phyloP scores from a whole-genome alignment of 805 yeast genomes.

The Kockiozyma suomiensis region DNA sequence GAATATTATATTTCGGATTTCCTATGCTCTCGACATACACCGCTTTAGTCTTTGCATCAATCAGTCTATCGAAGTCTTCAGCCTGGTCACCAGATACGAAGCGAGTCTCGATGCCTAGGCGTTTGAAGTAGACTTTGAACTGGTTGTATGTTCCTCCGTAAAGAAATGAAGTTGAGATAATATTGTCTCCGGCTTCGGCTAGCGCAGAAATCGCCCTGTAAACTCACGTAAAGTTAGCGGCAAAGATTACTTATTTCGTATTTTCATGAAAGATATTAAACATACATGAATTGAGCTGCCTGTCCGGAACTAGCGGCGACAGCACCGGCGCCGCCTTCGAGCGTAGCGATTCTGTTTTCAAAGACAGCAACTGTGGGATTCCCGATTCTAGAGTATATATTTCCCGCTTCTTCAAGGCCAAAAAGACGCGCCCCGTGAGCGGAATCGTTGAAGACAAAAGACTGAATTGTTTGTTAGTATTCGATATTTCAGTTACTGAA shows the following conservation, averaged over 20 bases:
- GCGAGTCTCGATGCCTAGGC: constrained; percentile 82
- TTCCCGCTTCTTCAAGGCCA: constrained; percentile 81
- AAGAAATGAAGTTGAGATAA: constrained; percentile 79
- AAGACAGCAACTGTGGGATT: constrained; percentile 93
- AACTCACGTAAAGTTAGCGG: no score
- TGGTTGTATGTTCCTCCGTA: constrained; percentile 98
- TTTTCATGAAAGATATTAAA: no score
- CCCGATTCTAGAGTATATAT: constrained; percentile 83
- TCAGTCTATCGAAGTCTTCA: constrained; percentile 68
- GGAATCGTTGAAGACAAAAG: constrained; percentile 84
- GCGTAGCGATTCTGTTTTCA: constrained; percentile 88
- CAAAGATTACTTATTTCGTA: no score
- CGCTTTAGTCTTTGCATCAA: constrained; percentile 87
- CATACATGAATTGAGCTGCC: constrained; percentile 74
- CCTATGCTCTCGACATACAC: constrained; percentile 88
- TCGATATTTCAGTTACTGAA: no score
- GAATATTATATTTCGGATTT: constrained; percentile 81
- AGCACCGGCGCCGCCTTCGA: constrained; percentile 91
- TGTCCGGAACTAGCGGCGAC: constrained; percentile 93
- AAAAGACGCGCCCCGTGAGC: constrained; percentile 91
- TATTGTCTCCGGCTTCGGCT: constrained; percentile 74
- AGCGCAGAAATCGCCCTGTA: constrained; percentile 30
- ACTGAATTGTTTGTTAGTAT: constrained; percentile 40
- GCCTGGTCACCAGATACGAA: constrained; percentile 80
- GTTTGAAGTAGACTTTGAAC: constrained; percentile 87